These are phyloP conservation scores for Lumnitzera littorea DNA, from an alignment of 345 rosid genomes.

Conservation along the genomic window DNA sequence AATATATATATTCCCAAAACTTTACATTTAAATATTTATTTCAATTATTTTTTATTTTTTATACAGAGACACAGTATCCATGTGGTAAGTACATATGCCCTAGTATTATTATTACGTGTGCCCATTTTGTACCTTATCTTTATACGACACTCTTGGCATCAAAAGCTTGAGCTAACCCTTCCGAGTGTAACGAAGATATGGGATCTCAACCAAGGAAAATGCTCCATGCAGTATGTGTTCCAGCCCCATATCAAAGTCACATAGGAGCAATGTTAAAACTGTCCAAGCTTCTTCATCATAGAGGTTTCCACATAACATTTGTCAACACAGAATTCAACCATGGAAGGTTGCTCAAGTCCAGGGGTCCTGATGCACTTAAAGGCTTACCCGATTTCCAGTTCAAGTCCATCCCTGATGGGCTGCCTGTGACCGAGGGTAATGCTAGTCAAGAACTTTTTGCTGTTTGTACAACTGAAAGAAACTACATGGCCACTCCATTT, in stretches of 20 bases:
- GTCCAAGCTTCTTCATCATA: slow-evolving; percentile 6
- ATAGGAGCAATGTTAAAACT: slow-evolving; percentile 8
- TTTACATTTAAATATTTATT: too few relatives aligned
- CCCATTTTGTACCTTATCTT: too few relatives aligned
- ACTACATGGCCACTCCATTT: slow-evolving; percentile 8
- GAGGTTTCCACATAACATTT: slow-evolving; percentile 11
- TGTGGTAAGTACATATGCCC: too few relatives aligned
- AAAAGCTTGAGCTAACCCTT: too few relatives aligned
- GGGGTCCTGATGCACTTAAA: slow-evolving; percentile 1
- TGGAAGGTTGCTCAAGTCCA: slow-evolving; percentile 5
- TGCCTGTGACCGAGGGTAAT: neutral
- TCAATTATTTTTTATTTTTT: too few relatives aligned
- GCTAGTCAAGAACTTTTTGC: neutral
- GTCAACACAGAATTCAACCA: slow-evolving; percentile 8
- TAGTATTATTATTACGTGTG: too few relatives aligned
- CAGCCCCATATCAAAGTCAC: slow-evolving; percentile 12
- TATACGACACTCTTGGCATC: too few relatives aligned
- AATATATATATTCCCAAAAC: too few relatives aligned
- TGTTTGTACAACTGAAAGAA: neutral
- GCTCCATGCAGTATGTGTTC: slow-evolving; percentile 10
- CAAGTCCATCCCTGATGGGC: slow-evolving; percentile 5
- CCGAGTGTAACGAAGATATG: neutral
- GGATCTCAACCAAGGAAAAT: neutral
- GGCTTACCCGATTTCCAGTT: slow-evolving; percentile 8
- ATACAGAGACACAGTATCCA: too few relatives aligned